Conservation (phyloP, 306 rosid genomes). For the Cucurbita ficifolia region DNA sequence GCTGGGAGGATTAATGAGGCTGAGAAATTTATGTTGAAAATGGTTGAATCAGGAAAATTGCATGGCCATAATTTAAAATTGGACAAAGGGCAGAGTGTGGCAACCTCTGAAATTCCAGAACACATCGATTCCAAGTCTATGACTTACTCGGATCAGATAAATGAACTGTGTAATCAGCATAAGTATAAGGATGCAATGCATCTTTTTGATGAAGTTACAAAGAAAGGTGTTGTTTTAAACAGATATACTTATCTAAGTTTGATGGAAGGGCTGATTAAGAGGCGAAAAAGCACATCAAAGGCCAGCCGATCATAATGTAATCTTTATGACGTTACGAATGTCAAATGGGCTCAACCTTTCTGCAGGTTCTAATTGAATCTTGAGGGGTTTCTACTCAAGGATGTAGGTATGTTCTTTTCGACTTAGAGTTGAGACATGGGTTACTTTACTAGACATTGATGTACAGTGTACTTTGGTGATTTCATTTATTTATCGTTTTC, state of each 20-base stretch:
- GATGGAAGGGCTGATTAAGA: slow-evolving; percentile 66
- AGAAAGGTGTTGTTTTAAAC: slow-evolving; percentile 36
- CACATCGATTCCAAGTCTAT: slow-evolving; percentile 27
- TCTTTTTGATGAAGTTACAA: slow-evolving; percentile 39
- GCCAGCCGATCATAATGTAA: slow-evolving; percentile 11
- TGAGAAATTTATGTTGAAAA: slow-evolving; percentile 33
- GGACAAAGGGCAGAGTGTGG: slow-evolving; percentile 16
- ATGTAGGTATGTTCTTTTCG: neutral
- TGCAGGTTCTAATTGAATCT: neutral
- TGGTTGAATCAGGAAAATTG: slow-evolving; percentile 29
- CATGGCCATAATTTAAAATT: slow-evolving; percentile 6
- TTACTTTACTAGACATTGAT: neutral
- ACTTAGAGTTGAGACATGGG: neutral
- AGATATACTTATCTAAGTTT: slow-evolving; percentile 40
- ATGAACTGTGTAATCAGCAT: slow-evolving; percentile 41
- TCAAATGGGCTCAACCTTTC: neutral
- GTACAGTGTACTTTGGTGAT: neutral
- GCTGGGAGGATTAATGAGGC: slow-evolving; percentile 57
- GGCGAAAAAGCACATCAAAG: slow-evolving; percentile 52
- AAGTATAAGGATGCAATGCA: slow-evolving; percentile 72
- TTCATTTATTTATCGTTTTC: neutral
- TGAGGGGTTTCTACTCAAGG: neutral
- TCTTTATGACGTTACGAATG: neutral
- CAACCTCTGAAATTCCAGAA: slow-evolving; percentile 15
- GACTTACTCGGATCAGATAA: slow-evolving; percentile 46